These are phyloP conservation scores for Phialophora chinensis DNA, from an alignment of 2,329 filamentous ascomycete species.

Conservation along the genomic window DNA sequence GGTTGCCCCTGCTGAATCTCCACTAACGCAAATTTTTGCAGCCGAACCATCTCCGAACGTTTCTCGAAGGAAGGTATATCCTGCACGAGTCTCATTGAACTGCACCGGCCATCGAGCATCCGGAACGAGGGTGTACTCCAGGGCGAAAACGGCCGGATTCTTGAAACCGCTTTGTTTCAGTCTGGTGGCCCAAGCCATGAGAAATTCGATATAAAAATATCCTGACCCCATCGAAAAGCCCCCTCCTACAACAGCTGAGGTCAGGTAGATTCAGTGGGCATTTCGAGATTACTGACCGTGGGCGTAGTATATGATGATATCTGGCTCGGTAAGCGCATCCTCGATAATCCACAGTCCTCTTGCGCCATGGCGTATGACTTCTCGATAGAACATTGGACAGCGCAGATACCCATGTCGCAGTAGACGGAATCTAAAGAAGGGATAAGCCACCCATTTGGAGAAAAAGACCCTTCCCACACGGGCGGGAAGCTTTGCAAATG, in stretches of 20 bases:
- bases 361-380: slow-evolving; percentile 59
- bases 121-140: slow-evolving; percentile 82
- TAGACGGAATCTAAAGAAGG: slow-evolving; percentile 78
- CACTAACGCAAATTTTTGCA: slow-evolving; percentile 70
- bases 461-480: slow-evolving; percentile 77
- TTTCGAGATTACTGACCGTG: slow-evolving; percentile 63
- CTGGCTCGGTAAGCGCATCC: slow-evolving; percentile 64
- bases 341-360: slow-evolving; percentile 73
- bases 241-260: slow-evolving; percentile 60
- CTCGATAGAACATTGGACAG: slow-evolving; percentile 69
- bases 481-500: slow-evolving; percentile 73
- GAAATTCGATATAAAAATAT: slow-evolving; percentile 85
- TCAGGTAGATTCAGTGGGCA: slow-evolving; percentile 24
- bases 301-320: slow-evolving; percentile 80
- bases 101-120: slow-evolving; percentile 76
- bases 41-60: slow-evolving; percentile 36
- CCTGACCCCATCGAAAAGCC: slow-evolving; percentile 83
- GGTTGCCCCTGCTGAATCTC: slow-evolving; percentile 80
- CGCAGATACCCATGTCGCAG: slow-evolving; percentile 70
- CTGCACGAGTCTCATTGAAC: slow-evolving; percentile 70
- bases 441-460: slow-evolving; percentile 72
- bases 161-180: slow-evolving; percentile 68
- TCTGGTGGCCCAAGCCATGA: slow-evolving; percentile 72
- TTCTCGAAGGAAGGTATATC: slow-evolving; percentile 57
- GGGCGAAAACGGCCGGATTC: slow-evolving; percentile 78